Conservation (phyloP, 345 rosid species). For the Corchorus olitorius region DNA sequence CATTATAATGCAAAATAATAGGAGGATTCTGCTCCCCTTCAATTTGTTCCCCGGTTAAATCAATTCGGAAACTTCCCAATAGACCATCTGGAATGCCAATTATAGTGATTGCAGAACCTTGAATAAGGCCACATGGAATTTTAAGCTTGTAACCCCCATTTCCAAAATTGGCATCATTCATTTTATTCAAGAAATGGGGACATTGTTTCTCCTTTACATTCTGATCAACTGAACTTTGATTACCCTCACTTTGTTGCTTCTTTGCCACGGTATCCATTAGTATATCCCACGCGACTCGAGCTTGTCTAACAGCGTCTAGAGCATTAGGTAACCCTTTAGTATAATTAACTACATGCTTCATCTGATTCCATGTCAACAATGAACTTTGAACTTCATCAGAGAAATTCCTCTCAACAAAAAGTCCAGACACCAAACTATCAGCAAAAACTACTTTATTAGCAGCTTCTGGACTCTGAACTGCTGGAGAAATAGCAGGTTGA, state of each 20-base stretch:
- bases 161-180: constrained; percentile 65
- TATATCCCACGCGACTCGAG: constrained; percentile 71
- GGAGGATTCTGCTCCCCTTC: constrained; percentile 99
- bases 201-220: constrained; percentile 68
- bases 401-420: constrained; percentile 62
- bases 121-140: constrained; percentile 90
- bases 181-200: constrained; percentile 77
- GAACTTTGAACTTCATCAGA: constrained; percentile 63
- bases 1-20: constrained; percentile 84
- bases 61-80: constrained; percentile 78
- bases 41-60: constrained; percentile 82
- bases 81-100: constrained; percentile 88
- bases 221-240: constrained; percentile 46
- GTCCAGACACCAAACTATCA: constrained; percentile 46
- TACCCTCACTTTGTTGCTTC: constrained; percentile 49
- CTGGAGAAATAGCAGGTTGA: constrained; percentile 44
- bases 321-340: constrained; percentile 69
- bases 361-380: constrained; percentile 70
- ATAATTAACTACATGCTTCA: constrained; percentile 57
- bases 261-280: constrained; percentile 69
- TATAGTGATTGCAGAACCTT: constrained; percentile 89
- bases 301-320: constrained; percentile 87
- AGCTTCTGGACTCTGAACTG: constrained; percentile 51
- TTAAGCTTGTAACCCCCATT: constrained; percentile 50
- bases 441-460: constrained; percentile 55